Conservation (phyloP, 2,329 filamentous ascomycete genomes). For the Penicillium concentricum region DNA sequence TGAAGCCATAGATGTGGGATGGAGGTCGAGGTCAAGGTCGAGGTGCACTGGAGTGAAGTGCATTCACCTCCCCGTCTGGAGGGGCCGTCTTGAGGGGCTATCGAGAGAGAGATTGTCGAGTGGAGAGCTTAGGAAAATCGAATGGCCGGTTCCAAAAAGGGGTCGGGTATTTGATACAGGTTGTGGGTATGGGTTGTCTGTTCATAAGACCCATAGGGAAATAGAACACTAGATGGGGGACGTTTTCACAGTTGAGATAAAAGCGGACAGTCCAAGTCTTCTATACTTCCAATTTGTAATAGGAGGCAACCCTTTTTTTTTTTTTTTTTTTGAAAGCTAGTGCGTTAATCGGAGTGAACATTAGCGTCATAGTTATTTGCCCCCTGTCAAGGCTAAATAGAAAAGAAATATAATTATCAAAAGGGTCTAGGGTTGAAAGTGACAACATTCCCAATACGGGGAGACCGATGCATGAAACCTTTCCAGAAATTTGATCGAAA, state of each 20-base stretch:
- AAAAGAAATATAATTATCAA: background rate
- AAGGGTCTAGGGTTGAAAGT: background rate
- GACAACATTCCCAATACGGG: conserved; percentile 1
- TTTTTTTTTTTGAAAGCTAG: background rate
- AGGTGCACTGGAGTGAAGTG: background rate
- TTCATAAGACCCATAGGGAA: background rate
- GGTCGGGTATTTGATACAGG: background rate
- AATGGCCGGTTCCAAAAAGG: background rate
- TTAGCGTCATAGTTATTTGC: conserved; percentile 4
- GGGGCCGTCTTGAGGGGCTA: background rate
- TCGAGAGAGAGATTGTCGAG: background rate
- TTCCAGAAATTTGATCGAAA: conserved; percentile 1
- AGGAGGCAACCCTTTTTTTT: conserved; percentile 7
- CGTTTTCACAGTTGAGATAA: background rate
- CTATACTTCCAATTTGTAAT: conserved; percentile 4
- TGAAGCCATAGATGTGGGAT: conserved; percentile 22
- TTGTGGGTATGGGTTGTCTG: conserved; percentile 1
- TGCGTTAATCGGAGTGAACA: background rate
- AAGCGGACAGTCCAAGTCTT: background rate
- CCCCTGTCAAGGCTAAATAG: background rate
- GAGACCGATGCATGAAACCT: conserved; percentile 4
- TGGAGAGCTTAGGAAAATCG: background rate
- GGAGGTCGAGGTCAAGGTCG: no score
- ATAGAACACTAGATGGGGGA: background rate
- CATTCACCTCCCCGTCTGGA: background rate